Percentiles rank a stretch among this genome's conserved stretches.
phyloP scores from a whole-genome alignment of 768 basidiomycete species.

The Phlebiopsis gigantea region DNA sequence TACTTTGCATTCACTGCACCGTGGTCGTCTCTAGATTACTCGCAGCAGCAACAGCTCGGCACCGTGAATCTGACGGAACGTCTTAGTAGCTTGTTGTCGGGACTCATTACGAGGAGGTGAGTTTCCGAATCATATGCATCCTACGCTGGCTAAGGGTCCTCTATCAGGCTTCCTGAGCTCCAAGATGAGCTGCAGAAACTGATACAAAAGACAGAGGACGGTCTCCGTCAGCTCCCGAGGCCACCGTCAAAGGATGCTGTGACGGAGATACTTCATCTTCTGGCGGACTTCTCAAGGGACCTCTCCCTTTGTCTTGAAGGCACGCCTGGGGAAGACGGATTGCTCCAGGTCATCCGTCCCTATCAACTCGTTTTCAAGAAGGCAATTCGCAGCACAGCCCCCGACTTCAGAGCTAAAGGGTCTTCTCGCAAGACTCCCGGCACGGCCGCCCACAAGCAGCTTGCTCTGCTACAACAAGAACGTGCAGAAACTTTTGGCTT shows the following conservation, averaged over 20 bases:
- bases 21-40: conserved; percentile 49
- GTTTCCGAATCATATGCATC: no score
- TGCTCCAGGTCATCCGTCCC: conserved; percentile 52
- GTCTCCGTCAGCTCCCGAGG: conserved; percentile 34
- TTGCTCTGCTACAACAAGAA: no score
- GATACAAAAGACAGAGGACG: conserved; percentile 34
- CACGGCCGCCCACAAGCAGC: no score
- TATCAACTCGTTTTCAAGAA: conserved; percentile 41
- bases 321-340: conserved; percentile 42
- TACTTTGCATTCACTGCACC: conserved; percentile 50
- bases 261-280: conserved; percentile 45
- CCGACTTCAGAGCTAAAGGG: conserved; percentile 50
- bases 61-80: conserved; percentile 52
- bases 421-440: background rate
- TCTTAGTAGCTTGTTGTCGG: conserved; percentile 56
- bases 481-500: conserved; percentile 7
- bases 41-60: conserved; percentile 47
- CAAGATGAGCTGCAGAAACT: conserved; percentile 49
- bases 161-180: conserved; percentile 53
- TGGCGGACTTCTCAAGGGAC: conserved; percentile 43
- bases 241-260: conserved; percentile 52
- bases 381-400: conserved; percentile 48
- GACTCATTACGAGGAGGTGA: conserved; percentile 54
- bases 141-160: background rate
- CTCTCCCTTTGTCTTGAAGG: conserved; percentile 46